Evolutionary conservation across 352 stramenopile genomes (phyloP).

Genomic region (Phytophthora megakarya): DNA sequence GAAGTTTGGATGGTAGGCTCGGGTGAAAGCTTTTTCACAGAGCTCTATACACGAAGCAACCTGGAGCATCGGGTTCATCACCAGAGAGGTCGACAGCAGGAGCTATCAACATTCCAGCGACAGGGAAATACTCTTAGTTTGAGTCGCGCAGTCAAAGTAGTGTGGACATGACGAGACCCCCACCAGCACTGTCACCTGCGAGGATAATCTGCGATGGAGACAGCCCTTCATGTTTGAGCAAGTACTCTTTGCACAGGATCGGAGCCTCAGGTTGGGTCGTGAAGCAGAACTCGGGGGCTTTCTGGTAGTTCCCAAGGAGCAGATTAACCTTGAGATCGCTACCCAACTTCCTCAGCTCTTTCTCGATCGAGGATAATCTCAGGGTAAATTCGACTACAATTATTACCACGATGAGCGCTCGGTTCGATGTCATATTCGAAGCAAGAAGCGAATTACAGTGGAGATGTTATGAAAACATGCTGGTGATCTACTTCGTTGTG

Average conservation of each 20-base stretch:
- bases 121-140: constrained; percentile 17
- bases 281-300: constrained; percentile 48
- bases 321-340: constrained; percentile 34
- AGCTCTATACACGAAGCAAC: constrained; percentile 28
- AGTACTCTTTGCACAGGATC: constrained; percentile 44
- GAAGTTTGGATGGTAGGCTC: constrained; percentile 16
- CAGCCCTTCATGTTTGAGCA: constrained; percentile 36
- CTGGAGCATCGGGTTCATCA: constrained; percentile 19
- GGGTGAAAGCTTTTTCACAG: constrained; percentile 16
- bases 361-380: constrained; percentile 25
- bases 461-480: too few species aligned
- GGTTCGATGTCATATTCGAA: too few species aligned
- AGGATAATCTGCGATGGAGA: constrained; percentile 45
- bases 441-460: too few species aligned
- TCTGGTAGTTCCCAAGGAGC: constrained; percentile 59
- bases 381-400: too few species aligned
- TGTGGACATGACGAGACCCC: constrained; percentile 48
- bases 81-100: constrained; percentile 38
- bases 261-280: constrained; percentile 42
- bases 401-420: too few species aligned
- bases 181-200: constrained; percentile 54
- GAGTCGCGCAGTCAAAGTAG: constrained; percentile 46
- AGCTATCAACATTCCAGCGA: constrained; percentile 40
- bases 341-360: constrained; percentile 14
- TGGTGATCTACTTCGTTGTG: too few species aligned